Base-by-base conservation (phyloP, 1,139 yeast species). In the Saccharomyces hybrid region DNA sequence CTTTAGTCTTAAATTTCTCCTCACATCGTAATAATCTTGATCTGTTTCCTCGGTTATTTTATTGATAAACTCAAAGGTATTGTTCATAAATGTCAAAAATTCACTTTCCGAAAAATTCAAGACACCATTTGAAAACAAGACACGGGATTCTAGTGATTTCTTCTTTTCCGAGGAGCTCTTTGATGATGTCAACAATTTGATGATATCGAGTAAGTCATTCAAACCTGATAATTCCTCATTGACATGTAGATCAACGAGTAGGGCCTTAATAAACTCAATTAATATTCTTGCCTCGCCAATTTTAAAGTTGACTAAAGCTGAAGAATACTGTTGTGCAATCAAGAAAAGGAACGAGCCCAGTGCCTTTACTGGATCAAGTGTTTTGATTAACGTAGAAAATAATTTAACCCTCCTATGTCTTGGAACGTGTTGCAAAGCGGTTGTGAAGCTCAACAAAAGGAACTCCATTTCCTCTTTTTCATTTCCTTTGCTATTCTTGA, bases 381-480 rank as follows among this genome's bases (percentile, higher is more conserved):
- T 86, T 62, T 78, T 78, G 14, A 91, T 82, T 61, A 93, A 78
- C 0, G 95, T 84, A 3, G 88, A 79, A 67, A 88, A 93, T 55
- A 95, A 75, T 66, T 84, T 84, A 51, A 88, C 95, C 63, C 99
- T 81, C 72, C 99, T 87, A 69, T 93, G 99, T 69, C 96, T 83
- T 59, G 99, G 99, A 61, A 93, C 90, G 67, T 93, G 98, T 55
- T 86, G 84, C 73, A 95, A 88, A 0, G 99, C 98, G 57, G 96
- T 85, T 14, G 88, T 90, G 67, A 93, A 95, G 66, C 96, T 87
- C 52, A 95, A 81, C 61, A 93, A 75, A 60, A 95, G 77, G 67
- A 90, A 88, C 66, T 91, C 97, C 56, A 86, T 80, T 65, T 88
- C 95, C 54, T 82, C 85, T 27, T 72, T 70, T 55, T 78, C 73